Evolutionary conservation across 2,329 filamentous ascomycete genomes (phyloP).

Genomic region (Nannizziopsis barbatae): DNA sequence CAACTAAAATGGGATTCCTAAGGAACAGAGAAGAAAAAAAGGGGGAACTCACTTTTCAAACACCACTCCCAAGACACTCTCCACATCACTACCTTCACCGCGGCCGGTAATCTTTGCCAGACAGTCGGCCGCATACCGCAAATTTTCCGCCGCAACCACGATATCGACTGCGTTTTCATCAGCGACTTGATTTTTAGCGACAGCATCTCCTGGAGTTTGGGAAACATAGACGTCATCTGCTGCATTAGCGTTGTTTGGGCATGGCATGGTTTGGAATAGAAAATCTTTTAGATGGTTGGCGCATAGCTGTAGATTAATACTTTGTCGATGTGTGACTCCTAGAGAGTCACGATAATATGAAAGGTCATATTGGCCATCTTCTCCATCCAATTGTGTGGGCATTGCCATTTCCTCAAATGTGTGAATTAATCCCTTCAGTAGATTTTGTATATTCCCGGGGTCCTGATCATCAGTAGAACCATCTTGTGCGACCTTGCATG

Average conservation of each 20-base stretch:
- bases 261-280: constrained; percentile 43
- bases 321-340: constrained; percentile 82
- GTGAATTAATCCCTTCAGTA: constrained; percentile 56
- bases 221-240: constrained; percentile 6
- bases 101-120: constrained; percentile 80
- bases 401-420: constrained; percentile 48
- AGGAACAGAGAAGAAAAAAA: neutral
- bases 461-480: constrained; percentile 27
- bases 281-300: constrained; percentile 62
- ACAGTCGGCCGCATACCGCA: constrained; percentile 67
- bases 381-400: constrained; percentile 26
- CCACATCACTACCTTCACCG: constrained; percentile 77
- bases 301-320: constrained; percentile 66
- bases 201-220: constrained; percentile 16
- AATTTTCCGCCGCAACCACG: constrained; percentile 78
- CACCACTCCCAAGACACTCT: constrained; percentile 90
- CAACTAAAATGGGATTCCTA: constrained; percentile 35
- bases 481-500: constrained; percentile 52
- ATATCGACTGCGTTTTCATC: constrained; percentile 51
- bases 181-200: constrained; percentile 15
- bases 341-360: constrained; percentile 70
- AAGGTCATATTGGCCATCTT: constrained; percentile 41
- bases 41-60: constrained; percentile 73
- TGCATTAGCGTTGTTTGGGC: constrained; percentile 10
- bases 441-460: constrained; percentile 54